A percentile compares a stretch with the other conserved stretches of the same genome.
These are phyloP conservation scores for Brasilioporus rufonigricans DNA, from an alignment of 768 basidiomycete genomes.

Conservation along the genomic window DNA sequence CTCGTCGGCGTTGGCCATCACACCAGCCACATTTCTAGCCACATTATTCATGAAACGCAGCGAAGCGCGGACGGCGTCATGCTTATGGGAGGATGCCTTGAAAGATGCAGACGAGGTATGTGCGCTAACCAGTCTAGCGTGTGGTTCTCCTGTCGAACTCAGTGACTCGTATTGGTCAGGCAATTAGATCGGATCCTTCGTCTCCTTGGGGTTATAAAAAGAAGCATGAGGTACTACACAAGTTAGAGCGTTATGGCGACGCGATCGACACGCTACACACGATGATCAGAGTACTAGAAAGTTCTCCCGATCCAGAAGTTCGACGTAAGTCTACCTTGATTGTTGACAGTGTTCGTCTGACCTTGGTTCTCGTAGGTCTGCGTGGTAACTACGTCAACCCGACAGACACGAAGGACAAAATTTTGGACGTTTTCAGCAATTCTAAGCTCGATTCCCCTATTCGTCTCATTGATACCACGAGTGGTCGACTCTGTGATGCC, in stretches of 20 bases:
- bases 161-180: constrained; percentile 1
- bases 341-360: neutral
- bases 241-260: constrained; percentile 7
- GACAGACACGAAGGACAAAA: neutral
- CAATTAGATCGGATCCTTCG: constrained; percentile 4
- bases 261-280: constrained; percentile 6
- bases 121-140: neutral
- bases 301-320: constrained; percentile 6
- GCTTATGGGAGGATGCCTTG: constrained; percentile 11
- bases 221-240: constrained; percentile 12
- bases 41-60: constrained; percentile 15
- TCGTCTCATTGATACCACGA: constrained; percentile 22
- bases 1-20: constrained; percentile 8
- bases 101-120: constrained; percentile 19
- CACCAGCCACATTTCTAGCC: neutral
- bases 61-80: constrained; percentile 1
- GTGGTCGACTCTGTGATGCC: constrained; percentile 16
- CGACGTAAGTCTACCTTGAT: constrained; percentile 5
- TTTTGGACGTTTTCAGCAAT: neutral
- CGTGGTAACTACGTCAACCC: constrained; percentile 12
- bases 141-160: neutral
- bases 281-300: constrained; percentile 13
- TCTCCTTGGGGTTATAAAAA: constrained; percentile 17
- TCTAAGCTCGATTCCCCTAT: neutral
- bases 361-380: neutral